These are phyloP conservation scores for Daldinia sp. DNA, from an alignment of 2,329 filamentous ascomycete species.

Conservation along the genomic window DNA sequence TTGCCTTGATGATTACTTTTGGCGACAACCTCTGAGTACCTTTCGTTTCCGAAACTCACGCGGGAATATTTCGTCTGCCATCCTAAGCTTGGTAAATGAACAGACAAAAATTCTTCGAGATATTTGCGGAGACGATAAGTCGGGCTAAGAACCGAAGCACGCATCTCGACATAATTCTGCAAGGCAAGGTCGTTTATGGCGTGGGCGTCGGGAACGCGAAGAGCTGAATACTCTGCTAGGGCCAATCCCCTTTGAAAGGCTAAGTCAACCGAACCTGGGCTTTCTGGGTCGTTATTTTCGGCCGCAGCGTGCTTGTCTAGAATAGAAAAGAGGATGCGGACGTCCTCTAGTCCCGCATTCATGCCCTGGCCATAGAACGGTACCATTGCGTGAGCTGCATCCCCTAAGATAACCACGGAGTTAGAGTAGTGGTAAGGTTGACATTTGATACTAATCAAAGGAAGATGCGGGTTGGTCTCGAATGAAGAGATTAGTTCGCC, in stretches of 20 bases:
- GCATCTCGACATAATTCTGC: constrained; percentile 95
- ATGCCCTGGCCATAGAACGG: constrained; percentile 99
- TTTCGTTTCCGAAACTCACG: constrained; percentile 92
- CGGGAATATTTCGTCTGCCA: constrained; percentile 94
- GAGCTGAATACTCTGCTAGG: constrained; percentile 78
- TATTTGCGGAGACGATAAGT: constrained; percentile 85
- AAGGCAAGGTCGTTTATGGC: constrained; percentile 93
- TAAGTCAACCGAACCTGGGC: constrained; percentile 58
- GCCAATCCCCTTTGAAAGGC: constrained; percentile 74
- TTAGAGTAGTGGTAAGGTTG: constrained; percentile 84
- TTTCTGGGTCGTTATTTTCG: constrained; percentile 58
- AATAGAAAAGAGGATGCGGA: constrained; percentile 85
- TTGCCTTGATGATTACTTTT: constrained; percentile 77
- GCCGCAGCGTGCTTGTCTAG: constrained; percentile 75
- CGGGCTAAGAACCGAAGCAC: constrained; percentile 81
- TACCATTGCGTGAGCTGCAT: constrained; percentile 97
- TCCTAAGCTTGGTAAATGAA: constrained; percentile 80
- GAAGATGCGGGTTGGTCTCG: constrained; percentile 84
- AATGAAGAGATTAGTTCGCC: constrained; percentile 80
- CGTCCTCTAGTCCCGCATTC: constrained; percentile 96
- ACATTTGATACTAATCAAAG: constrained; percentile 94
- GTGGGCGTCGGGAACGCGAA: constrained; percentile 82
- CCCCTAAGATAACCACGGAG: constrained; percentile 86
- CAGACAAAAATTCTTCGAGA: constrained; percentile 85
- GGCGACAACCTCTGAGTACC: constrained; percentile 84